phyloP scores from a whole-genome alignment of 805 yeast species.

The Zygosaccharomyces rouxii region DNA sequence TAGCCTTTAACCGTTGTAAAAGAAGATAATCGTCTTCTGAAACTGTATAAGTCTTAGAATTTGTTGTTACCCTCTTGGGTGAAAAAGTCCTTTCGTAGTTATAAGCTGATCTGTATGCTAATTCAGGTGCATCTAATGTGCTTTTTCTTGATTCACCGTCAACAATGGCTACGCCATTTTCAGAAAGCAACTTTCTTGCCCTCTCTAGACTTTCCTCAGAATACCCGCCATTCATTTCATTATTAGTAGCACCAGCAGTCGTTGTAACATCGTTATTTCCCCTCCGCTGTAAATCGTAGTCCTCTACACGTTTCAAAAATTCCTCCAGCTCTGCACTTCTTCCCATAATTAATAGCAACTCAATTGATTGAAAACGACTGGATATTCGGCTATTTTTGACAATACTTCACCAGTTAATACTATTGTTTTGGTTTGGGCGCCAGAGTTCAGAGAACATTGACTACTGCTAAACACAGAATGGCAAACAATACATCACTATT shows the following conservation, averaged over 20 bases:
- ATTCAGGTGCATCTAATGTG: constrained; percentile 8
- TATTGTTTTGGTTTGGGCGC: background rate
- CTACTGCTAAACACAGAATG: background rate
- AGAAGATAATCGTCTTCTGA: constrained; percentile 31
- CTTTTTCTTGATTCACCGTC: background rate
- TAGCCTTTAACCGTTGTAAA: constrained; percentile 21
- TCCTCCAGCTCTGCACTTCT: constrained; percentile 9
- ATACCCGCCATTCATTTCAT: constrained; percentile 6
- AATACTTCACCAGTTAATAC: background rate
- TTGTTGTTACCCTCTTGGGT: constrained; percentile 17
- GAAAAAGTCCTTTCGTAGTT: constrained; percentile 32
- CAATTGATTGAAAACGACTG: background rate
- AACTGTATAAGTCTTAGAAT: constrained; percentile 16
- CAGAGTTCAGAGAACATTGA: constrained; percentile 1
- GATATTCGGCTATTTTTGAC: background rate
- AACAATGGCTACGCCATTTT: background rate
- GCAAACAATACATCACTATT: constrained; percentile 4
- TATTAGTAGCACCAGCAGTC: background rate
- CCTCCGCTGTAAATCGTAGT: constrained; percentile 18
- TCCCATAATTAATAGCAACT: background rate
- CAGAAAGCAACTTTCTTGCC: constrained; percentile 17
- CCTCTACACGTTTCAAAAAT: constrained; percentile 29
- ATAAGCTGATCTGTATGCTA: constrained; percentile 31
- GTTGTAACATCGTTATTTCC: background rate
- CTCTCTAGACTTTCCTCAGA: constrained; percentile 16